Percentiles rank a stretch among this genome's conserved stretches.
phyloP scores from a whole-genome alignment of 1,284 basidiomycete genomes.

The Anthracocystis walkeri region DNA sequence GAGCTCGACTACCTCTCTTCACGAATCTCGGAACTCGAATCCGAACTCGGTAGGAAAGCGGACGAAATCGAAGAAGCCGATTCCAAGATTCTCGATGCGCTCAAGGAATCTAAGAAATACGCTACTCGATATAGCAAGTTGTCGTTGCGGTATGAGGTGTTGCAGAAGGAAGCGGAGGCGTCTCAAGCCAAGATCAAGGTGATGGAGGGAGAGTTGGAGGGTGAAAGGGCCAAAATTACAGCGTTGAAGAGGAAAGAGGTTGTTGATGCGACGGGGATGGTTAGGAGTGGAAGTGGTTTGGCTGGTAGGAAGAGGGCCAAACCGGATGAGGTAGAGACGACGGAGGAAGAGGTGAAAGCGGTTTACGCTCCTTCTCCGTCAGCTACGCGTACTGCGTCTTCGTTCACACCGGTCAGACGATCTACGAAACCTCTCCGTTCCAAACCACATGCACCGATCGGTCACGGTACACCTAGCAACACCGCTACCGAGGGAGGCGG shows the following conservation, averaged over 20 bases:
- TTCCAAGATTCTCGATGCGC: conserved; percentile 52
- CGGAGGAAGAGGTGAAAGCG: conserved; percentile 9
- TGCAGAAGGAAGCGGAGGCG: conserved; percentile 18
- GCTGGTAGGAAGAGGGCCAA: conserved; percentile 34
- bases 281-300: neutral
- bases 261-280: conserved; percentile 3
- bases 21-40: conserved; percentile 51
- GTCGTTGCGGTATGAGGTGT: conserved; percentile 19
- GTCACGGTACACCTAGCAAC: conserved; percentile 24
- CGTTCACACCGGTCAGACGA: conserved; percentile 32
- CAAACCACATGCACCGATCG: conserved; percentile 8
- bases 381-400: neutral
- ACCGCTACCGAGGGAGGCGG: conserved; percentile 5
- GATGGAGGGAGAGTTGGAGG: conserved; percentile 6
- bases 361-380: conserved; percentile 26
- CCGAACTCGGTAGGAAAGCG: conserved; percentile 55
- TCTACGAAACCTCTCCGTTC: neutral
- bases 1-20: conserved; percentile 24
- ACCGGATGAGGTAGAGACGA: conserved; percentile 1
- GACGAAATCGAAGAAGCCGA: conserved; percentile 63
- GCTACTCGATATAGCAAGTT: conserved; percentile 36
- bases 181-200: neutral
- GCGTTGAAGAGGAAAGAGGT: neutral
- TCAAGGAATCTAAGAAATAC: conserved; percentile 59
- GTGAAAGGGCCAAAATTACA: neutral